phyloP scores from a whole-genome alignment of 164 flowering plant species.

The Piper longum region DNA sequence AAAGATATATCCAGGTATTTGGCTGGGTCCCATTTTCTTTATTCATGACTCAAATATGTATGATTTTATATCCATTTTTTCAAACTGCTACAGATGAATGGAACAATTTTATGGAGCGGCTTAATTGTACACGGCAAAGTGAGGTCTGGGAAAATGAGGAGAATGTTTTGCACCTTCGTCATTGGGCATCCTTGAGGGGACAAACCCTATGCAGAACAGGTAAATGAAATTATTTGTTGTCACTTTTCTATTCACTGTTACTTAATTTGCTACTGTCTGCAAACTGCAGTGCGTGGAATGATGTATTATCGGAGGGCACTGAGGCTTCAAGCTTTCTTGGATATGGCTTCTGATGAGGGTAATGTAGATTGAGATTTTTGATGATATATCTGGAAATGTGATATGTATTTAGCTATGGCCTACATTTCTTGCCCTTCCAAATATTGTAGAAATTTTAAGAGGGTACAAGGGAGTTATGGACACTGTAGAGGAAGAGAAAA shows the following conservation, averaged over 20 bases:
- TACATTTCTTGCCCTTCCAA: slow-evolving; percentile 9
- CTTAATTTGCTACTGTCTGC: slow-evolving; percentile 1
- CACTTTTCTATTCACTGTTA: background rate
- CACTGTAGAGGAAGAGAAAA: slow-evolving; percentile 69
- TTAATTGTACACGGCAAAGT: slow-evolving; percentile 45
- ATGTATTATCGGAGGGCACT: slow-evolving; percentile 93
- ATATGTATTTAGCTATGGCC: background rate
- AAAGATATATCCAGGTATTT: slow-evolving; percentile 73
- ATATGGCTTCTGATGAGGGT: slow-evolving; percentile 85
- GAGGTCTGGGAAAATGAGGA: slow-evolving; percentile 79
- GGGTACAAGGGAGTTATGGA: slow-evolving; percentile 77
- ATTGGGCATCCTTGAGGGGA: slow-evolving; percentile 49
- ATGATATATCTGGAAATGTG: background rate
- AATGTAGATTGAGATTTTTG: slow-evolving; percentile 1
- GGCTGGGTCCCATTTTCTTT: background rate
- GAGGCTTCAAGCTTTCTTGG: slow-evolving; percentile 94
- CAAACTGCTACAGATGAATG: slow-evolving; percentile 56
- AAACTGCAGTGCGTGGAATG: slow-evolving; percentile 85
- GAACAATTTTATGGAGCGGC: slow-evolving; percentile 84
- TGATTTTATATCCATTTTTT: too few species aligned
- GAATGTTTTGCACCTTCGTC: slow-evolving; percentile 49
- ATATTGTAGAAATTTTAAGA: slow-evolving; percentile 51
- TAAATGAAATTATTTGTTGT: slow-evolving; percentile 9
- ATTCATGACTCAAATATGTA: too few species aligned
- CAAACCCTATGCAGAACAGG: slow-evolving; percentile 84